A percentile compares a stretch with the other conserved stretches of the same genome.
These are phyloP conservation scores for Herpetomonas samuelpessoai DNA, from an alignment of 208 protist species.

Conservation along the genomic window DNA sequence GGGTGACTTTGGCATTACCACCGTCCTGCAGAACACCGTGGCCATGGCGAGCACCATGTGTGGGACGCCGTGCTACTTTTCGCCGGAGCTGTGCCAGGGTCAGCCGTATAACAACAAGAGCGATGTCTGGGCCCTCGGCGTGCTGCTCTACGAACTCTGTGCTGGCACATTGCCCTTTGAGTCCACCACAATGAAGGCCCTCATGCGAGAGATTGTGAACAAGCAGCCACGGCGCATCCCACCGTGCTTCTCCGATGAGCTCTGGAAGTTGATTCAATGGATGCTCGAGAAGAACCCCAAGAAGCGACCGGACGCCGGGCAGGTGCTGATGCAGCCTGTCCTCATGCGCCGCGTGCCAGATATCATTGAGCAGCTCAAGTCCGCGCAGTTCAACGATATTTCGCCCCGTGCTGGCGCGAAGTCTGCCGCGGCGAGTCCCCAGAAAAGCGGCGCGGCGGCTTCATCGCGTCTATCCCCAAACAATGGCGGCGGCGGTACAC, in stretches of 20 bases:
- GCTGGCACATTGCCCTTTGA: constrained; percentile 77
- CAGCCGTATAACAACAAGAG: constrained; percentile 94
- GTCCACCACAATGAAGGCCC: constrained; percentile 73
- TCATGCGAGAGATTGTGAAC: constrained; percentile 86
- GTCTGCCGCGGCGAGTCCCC: not conserved
- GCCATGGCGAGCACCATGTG: constrained; percentile 93
- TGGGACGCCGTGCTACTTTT: constrained; percentile 96
- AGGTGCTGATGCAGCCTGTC: constrained; percentile 66
- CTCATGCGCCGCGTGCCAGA: constrained; percentile 65
- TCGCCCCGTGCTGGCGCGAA: not conserved
- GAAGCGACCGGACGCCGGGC: constrained; percentile 75
- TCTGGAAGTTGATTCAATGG: constrained; percentile 70
- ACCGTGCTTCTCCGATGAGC: constrained; percentile 49
- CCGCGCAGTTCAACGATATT: constrained; percentile 5
- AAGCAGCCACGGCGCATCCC: constrained; percentile 76
- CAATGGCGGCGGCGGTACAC: no score
- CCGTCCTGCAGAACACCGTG: constrained; percentile 81
- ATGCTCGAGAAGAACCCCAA: constrained; percentile 82
- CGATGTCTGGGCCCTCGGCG: constrained; percentile 91
- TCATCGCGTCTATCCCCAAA: no score
- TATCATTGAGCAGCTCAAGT: constrained; percentile 56
- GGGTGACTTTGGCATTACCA: constrained; percentile 92
- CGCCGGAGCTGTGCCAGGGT: constrained; percentile 91
- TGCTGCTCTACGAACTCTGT: constrained; percentile 89
- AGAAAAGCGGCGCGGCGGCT: no score